A percentile compares a stretch with the other conserved stretches of the same genome.
These are phyloP conservation scores for Trypanosoma melophagium DNA, from an alignment of 208 protist genomes.

Conservation along the genomic window DNA sequence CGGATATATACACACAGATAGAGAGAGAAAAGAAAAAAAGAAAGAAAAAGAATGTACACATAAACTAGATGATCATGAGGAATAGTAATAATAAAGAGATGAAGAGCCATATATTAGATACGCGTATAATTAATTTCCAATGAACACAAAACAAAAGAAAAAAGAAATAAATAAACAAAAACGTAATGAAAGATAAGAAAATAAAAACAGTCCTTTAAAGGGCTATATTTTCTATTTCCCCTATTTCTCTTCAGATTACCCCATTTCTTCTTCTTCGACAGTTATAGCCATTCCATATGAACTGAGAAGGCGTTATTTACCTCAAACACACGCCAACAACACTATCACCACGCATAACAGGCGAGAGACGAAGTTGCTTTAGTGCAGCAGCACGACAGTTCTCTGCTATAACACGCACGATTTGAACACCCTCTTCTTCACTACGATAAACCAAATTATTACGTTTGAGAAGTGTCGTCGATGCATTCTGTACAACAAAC, in stretches of 20 bases:
- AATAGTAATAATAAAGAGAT: too few relatives aligned
- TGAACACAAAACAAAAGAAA: neutral
- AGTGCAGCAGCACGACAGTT: conserved; percentile 18
- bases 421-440: conserved; percentile 56
- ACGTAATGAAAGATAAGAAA: neutral
- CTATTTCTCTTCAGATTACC: too few relatives aligned
- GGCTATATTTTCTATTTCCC: too few relatives aligned
- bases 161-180: neutral
- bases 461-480: conserved; percentile 32
- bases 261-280: too few relatives aligned
- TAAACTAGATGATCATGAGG: too few relatives aligned
- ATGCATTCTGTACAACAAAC: conserved; percentile 42
- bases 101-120: neutral
- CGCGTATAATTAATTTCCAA: too few relatives aligned
- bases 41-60: too few relatives aligned
- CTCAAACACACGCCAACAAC: conserved; percentile 34
- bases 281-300: too few relatives aligned
- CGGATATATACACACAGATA: neutral
- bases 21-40: neutral
- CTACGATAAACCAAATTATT: conserved; percentile 42
- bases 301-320: neutral
- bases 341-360: conserved; percentile 41
- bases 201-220: neutral
- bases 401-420: conserved; percentile 58
- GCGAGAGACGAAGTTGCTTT: conserved; percentile 24